Percentiles rank a stretch among this genome's conserved stretches.
phyloP scores from a whole-genome alignment of 257 asterid species.

The Solanum medicagineum region DNA sequence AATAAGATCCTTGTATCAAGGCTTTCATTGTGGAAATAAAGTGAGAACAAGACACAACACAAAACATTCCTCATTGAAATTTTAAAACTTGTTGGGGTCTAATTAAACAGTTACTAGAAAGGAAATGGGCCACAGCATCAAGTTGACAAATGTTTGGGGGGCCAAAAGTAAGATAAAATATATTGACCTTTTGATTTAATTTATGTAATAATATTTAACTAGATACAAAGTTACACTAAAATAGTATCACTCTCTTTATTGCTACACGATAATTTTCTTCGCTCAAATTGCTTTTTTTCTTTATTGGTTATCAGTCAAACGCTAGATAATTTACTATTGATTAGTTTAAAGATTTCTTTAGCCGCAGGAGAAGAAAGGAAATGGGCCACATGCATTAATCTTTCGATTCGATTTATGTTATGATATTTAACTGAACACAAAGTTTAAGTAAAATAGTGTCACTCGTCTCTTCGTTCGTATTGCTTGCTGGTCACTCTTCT shows the following conservation, averaged over 20 bases:
- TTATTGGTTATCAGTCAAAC: background rate
- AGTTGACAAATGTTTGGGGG: background rate
- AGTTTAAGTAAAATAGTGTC: too few species aligned
- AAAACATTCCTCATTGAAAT: background rate
- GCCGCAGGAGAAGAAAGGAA: too few species aligned
- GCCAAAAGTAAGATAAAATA: background rate
- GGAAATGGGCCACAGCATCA: background rate
- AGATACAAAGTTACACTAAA: background rate
- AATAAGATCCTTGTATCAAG: background rate
- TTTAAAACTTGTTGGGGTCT: background rate
- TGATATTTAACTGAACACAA: too few species aligned
- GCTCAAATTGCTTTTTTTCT: background rate
- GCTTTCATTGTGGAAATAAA: background rate
- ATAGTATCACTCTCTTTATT: background rate
- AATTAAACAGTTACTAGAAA: background rate
- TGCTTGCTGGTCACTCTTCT: background rate
- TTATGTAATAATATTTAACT: background rate
- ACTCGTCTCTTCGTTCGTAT: too few species aligned
- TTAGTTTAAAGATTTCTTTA: too few species aligned
- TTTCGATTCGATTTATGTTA: too few species aligned
- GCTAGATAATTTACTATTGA: too few species aligned
- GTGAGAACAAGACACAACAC: background rate
- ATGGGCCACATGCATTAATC: too few species aligned
- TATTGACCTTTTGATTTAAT: background rate
- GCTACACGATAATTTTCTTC: background rate